Conservation (phyloP, 2,329 filamentous ascomycete genomes). For the Aspergillus thermomutatus region DNA sequence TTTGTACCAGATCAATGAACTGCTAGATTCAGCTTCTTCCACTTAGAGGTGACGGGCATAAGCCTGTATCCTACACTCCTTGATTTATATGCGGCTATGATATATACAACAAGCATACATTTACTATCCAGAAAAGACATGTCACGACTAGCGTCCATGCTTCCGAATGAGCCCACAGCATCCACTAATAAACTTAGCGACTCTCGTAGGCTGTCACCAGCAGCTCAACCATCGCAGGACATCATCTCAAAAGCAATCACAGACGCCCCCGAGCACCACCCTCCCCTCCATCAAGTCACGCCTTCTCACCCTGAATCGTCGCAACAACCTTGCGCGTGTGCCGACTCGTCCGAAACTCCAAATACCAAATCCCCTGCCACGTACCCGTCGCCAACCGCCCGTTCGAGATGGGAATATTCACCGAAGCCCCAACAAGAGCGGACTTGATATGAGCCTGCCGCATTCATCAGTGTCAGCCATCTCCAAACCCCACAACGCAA, state of each 20-base stretch:
- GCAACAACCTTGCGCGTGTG: constrained; percentile 82
- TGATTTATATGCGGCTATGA: neutral
- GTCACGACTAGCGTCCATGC: neutral
- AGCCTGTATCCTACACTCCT: neutral
- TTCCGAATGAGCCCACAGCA: neutral
- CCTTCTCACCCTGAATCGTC: constrained; percentile 85
- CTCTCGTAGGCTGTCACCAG: neutral
- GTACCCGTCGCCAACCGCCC: constrained; percentile 69
- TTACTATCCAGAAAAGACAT: neutral
- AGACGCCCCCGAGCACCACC: constrained; percentile 9
- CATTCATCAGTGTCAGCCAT: neutral
- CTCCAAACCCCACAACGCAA: neutral
- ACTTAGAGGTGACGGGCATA: neutral
- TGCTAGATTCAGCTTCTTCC: constrained; percentile 16
- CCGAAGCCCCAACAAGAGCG: constrained; percentile 79
- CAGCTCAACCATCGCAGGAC: neutral
- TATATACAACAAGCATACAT: neutral
- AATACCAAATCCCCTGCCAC: constrained; percentile 77
- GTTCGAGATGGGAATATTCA: constrained; percentile 86
- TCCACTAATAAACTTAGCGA: neutral
- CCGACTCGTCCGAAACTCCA: constrained; percentile 77
- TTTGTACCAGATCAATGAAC: constrained; percentile 32
- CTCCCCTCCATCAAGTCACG: constrained; percentile 19
- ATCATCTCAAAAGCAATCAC: constrained; percentile 8
- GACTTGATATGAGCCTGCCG: constrained; percentile 84